These are phyloP conservation scores for Catunica adiposa DNA, from an alignment of 2,329 filamentous ascomycete species.

Conservation along the genomic window DNA sequence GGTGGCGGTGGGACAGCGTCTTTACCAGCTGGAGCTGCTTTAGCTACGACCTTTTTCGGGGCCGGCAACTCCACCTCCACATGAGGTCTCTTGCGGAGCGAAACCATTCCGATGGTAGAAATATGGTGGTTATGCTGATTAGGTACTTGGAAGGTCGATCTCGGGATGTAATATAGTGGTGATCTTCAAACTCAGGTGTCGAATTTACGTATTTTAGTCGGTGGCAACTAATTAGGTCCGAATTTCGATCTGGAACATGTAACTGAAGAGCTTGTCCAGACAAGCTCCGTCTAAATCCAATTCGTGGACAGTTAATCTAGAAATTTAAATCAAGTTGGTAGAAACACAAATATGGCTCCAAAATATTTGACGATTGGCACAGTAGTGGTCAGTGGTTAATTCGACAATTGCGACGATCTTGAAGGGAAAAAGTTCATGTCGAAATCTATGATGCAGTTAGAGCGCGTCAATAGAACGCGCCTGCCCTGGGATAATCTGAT, in stretches of 20 bases:
- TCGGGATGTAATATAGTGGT: background rate
- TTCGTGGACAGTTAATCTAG: background rate
- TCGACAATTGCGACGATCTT: background rate
- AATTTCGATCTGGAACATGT: background rate
- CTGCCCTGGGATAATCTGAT: background rate
- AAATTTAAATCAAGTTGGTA: too few relatives aligned
- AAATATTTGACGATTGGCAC: too few relatives aligned
- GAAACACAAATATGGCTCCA: too few relatives aligned
- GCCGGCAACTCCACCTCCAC: slow-evolving; percentile 2
- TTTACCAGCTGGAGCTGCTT: background rate
- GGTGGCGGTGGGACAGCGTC: background rate
- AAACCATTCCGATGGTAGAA: slow-evolving; percentile 8
- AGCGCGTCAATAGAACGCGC: slow-evolving; percentile 5
- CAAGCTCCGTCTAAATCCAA: background rate
- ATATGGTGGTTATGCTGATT: too few relatives aligned
- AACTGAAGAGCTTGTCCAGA: background rate
- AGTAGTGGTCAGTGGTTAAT: too few relatives aligned
- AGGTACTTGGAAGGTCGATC: too few relatives aligned
- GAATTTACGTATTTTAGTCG: background rate
- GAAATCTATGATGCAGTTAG: background rate
- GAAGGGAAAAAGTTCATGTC: background rate
- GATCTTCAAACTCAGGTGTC: background rate
- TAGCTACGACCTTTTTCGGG: background rate
- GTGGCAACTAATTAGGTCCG: background rate
- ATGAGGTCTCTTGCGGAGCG: slow-evolving; percentile 13